These are phyloP conservation scores for Tolypocladium nubicola DNA, from an alignment of 2,329 filamentous ascomycete species.

Conservation along the genomic window DNA sequence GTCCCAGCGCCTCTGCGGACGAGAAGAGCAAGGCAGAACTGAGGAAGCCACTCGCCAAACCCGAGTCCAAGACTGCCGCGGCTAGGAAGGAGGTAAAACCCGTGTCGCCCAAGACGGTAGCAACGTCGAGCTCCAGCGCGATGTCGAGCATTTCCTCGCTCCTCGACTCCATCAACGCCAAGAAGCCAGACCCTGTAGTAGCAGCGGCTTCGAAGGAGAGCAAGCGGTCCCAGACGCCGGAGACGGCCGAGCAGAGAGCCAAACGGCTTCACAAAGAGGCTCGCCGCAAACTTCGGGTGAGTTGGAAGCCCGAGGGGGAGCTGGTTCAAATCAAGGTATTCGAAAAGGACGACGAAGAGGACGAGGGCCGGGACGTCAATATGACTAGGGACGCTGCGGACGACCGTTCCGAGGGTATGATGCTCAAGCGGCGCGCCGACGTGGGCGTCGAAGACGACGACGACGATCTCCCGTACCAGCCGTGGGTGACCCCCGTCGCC, in stretches of 20 bases:
- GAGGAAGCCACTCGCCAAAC: constrained; percentile 11
- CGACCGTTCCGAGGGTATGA: constrained; percentile 62
- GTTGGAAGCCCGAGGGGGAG: constrained; percentile 57
- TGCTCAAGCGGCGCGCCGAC: constrained; percentile 43
- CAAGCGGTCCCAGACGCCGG: constrained; percentile 37
- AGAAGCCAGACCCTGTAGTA: constrained; percentile 25
- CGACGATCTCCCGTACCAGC: constrained; percentile 40
- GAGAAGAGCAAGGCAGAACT: constrained; percentile 20
- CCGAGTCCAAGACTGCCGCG: constrained; percentile 9
- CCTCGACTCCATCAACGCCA: constrained; percentile 38
- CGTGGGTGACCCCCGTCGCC: constrained; percentile 38
- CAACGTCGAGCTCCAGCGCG: constrained; percentile 21
- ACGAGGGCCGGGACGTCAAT: constrained; percentile 54
- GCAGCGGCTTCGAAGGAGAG: constrained; percentile 39
- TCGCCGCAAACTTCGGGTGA: constrained; percentile 58
- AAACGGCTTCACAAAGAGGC: constrained; percentile 64
- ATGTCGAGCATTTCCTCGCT: constrained; percentile 43
- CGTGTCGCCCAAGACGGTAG: constrained; percentile 15
- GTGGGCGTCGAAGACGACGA: constrained; percentile 47
- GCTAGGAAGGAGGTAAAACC: constrained; percentile 19
- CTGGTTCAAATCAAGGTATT: constrained; percentile 60
- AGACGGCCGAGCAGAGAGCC: constrained; percentile 57
- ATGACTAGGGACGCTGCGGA: constrained; percentile 64
- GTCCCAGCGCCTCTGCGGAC: constrained; percentile 14
- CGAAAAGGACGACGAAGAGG: constrained; percentile 61